Conservation (phyloP, 1,284 basidiomycete genomes). For the Gomphus bonarii region DNA sequence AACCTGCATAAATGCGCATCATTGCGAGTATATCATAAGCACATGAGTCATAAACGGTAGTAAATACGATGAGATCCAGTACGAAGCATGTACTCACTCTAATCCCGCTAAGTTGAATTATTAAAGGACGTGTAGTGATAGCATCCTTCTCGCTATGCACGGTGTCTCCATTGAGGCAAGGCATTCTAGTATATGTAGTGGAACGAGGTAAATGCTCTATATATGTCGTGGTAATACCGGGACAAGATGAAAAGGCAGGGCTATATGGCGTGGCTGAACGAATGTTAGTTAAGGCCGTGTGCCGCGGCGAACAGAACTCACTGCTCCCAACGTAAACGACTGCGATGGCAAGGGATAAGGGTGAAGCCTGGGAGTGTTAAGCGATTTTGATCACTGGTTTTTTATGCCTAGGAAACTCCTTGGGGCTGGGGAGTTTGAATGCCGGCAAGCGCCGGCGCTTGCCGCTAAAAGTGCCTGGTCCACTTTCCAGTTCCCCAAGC, state of each 20-base stretch:
- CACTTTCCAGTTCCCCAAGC: not conserved
- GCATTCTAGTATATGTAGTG: not conserved
- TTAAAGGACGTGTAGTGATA: conserved; percentile 54
- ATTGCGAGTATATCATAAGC: not conserved
- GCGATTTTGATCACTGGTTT: not conserved
- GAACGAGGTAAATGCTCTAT: not conserved
- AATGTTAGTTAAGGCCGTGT: not conserved
- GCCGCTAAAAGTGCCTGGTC: not conserved
- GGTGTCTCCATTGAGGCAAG: conserved; percentile 2
- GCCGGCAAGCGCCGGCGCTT: not conserved
- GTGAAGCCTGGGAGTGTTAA: not conserved
- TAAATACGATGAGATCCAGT: not conserved
- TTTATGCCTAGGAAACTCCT: conserved; percentile 6
- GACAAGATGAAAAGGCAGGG: not conserved
- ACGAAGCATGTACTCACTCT: conserved; percentile 38
- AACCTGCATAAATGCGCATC: conserved; percentile 34
- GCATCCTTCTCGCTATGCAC: conserved; percentile 8
- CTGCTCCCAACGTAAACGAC: not conserved
- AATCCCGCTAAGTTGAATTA: conserved; percentile 47
- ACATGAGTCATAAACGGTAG: conserved; percentile 10
- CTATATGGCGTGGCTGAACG: not conserved
- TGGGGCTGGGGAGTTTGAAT: conserved; percentile 10
- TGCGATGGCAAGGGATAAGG: not conserved
- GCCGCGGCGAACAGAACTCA: not conserved
- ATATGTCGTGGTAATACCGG: conserved; percentile 1